A percentile compares a stretch with the other conserved stretches of the same genome.
Evolutionary conservation across 2,329 filamentous ascomycete genomes (phyloP).

Genomic region (Macroventuria anomochaeta): DNA sequence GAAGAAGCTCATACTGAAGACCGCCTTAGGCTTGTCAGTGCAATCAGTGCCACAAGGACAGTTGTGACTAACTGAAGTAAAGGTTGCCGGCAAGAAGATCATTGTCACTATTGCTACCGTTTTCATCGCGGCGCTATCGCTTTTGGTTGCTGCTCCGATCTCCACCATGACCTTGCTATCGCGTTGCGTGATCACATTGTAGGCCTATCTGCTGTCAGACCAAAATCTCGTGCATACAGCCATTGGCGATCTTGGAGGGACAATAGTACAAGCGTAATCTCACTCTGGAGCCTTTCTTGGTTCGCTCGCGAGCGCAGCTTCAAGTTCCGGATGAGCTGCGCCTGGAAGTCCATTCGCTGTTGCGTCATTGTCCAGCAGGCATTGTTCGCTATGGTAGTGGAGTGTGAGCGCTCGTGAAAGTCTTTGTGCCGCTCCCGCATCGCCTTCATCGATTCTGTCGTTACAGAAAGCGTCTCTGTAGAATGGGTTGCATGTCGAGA

Average conservation of each 20-base stretch:
- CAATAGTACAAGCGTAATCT: slow-evolving; percentile 15
- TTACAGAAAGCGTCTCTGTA: slow-evolving; percentile 13
- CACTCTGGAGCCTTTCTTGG: slow-evolving; percentile 19
- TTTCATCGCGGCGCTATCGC: slow-evolving; percentile 16
- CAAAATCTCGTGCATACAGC: neutral
- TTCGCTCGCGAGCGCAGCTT: slow-evolving; percentile 9
- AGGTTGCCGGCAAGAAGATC: slow-evolving; percentile 19
- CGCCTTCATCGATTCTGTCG: slow-evolving; percentile 10
- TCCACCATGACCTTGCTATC: slow-evolving; percentile 13
- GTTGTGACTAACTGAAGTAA: slow-evolving; percentile 11
- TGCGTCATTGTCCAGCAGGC: neutral
- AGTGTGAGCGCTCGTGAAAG: neutral
- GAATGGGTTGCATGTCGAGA: slow-evolving; percentile 17
- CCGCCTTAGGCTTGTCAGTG: slow-evolving; percentile 7
- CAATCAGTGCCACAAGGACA: neutral
- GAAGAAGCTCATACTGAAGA: slow-evolving; percentile 22
- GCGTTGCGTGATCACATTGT: slow-evolving; percentile 14
- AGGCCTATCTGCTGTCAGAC: slow-evolving; percentile 1
- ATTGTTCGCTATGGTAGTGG: neutral
- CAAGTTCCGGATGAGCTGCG: slow-evolving; percentile 11
- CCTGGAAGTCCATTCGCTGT: slow-evolving; percentile 9
- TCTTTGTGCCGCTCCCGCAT: slow-evolving; percentile 1
- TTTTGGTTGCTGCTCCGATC: slow-evolving; percentile 8
- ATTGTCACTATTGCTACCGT: slow-evolving; percentile 18
- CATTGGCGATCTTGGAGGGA: slow-evolving; percentile 1